phyloP scores from a whole-genome alignment of 331 rosid genomes.

The Dryas integrifolia region DNA sequence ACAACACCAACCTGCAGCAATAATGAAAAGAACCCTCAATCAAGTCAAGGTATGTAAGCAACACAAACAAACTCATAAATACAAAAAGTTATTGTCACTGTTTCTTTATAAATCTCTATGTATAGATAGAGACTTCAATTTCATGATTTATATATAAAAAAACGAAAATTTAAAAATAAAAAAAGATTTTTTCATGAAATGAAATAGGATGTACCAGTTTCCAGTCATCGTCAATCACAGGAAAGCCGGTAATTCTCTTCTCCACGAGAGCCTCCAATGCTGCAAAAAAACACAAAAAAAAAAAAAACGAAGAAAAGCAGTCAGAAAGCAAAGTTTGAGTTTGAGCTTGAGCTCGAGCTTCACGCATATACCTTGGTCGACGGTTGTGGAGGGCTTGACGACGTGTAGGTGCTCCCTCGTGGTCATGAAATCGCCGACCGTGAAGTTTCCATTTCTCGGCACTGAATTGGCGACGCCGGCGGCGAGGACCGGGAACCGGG shows the following conservation, averaged over 20 bases:
- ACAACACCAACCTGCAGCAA: conserved; percentile 81
- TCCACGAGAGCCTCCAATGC: conserved; percentile 74
- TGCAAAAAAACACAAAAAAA: conserved; percentile 20
- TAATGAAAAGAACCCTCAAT: neutral
- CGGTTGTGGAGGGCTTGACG: conserved; percentile 69
- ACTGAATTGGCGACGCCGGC: conserved; percentile 5
- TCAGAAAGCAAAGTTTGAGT: neutral
- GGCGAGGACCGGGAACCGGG: neutral
- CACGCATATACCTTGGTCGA: conserved; percentile 59
- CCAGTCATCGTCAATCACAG: conserved; percentile 89
- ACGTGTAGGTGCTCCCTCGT: conserved; percentile 54
- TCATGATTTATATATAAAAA: neutral
- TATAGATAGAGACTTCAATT: neutral
- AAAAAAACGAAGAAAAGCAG: neutral
- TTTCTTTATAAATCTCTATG: neutral
- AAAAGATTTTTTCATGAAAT: neutral
- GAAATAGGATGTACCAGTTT: conserved; percentile 53
- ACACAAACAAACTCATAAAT: neutral
- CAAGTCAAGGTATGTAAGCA: conserved; percentile 24
- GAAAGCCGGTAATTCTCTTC: conserved; percentile 92
- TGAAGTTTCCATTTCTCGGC: conserved; percentile 53
- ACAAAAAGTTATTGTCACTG: neutral
- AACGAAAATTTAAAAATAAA: neutral
- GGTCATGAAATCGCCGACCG: conserved; percentile 90
- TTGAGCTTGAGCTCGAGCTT: neutral